Evolutionary conservation across 176 grass and related monocot genomes (phyloP).

Genomic region (Poa annua): DNA sequence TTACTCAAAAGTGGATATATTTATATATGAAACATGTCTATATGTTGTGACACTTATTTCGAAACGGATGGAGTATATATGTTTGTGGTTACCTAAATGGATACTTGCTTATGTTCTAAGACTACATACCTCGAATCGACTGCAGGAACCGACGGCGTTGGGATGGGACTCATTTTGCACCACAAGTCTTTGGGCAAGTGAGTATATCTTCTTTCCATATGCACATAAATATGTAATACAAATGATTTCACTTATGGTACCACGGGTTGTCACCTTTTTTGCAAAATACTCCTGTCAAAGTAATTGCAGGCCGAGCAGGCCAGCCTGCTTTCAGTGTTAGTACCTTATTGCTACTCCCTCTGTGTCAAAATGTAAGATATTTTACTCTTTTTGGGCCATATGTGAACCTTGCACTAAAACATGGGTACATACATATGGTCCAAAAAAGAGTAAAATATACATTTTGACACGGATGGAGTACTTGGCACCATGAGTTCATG

Average conservation of each 20-base stretch:
- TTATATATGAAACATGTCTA: too few species aligned
- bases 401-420: too few species aligned
- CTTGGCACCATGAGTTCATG: constrained; percentile 22
- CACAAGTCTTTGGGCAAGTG: constrained; percentile 96
- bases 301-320: background rate
- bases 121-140: background rate
- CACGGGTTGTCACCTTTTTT: background rate
- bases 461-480: too few species aligned
- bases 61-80: too few species aligned
- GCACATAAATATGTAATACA: too few species aligned
- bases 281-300: background rate
- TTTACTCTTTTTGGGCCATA: too few species aligned
- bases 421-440: too few species aligned
- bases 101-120: background rate
- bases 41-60: too few species aligned
- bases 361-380: too few species aligned
- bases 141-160: constrained; percentile 78
- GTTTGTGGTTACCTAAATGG: background rate
- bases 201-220: constrained; percentile 35
- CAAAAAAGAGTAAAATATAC: too few species aligned
- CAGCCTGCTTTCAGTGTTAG: background rate
- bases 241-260: background rate
- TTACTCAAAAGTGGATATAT: too few species aligned
- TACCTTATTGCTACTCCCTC: background rate
- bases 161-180: constrained; percentile 87